Conservation (phyloP, 164 flowering plant species). For the Macadamia tetraphylla region DNA sequence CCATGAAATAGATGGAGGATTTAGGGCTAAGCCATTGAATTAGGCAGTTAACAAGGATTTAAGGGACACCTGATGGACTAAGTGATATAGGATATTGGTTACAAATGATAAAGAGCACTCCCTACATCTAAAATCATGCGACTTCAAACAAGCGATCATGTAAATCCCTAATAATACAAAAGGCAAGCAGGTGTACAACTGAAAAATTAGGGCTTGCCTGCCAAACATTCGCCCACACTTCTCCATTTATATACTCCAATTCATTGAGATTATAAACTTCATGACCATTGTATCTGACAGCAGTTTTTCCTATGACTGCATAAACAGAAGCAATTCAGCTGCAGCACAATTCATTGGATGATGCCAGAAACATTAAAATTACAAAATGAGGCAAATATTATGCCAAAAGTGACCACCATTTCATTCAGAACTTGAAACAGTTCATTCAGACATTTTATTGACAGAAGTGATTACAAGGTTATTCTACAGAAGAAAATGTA, state of each 20-base stretch:
- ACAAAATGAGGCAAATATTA: not conserved
- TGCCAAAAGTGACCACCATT: not conserved
- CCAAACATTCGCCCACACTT: slow-evolving; percentile 97
- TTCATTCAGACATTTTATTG: not conserved
- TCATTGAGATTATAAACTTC: slow-evolving; percentile 85
- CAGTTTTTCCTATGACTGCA: slow-evolving; percentile 47
- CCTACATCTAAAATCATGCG: not conserved
- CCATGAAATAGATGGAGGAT: no score
- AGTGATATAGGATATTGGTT: no score
- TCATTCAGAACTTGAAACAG: slow-evolving; percentile 1
- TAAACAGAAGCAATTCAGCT: slow-evolving; percentile 9
- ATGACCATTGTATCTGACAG: slow-evolving; percentile 53
- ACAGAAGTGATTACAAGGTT: not conserved
- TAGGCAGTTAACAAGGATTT: not conserved
- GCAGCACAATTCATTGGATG: not conserved
- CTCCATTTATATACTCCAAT: slow-evolving; percentile 76
- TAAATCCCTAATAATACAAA: not conserved
- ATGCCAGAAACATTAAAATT: not conserved
- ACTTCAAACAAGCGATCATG: not conserved
- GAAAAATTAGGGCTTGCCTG: slow-evolving; percentile 30
- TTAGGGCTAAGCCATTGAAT: no score
- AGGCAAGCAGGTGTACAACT: not conserved
- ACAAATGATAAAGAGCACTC: not conserved
- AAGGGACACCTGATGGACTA: no score
- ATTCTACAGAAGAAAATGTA: not conserved